A percentile compares a stretch with the other conserved stretches of the same genome.
These are phyloP conservation scores for Carex pumila DNA, from an alignment of 176 grass and related monocot species.

Conservation along the genomic window DNA sequence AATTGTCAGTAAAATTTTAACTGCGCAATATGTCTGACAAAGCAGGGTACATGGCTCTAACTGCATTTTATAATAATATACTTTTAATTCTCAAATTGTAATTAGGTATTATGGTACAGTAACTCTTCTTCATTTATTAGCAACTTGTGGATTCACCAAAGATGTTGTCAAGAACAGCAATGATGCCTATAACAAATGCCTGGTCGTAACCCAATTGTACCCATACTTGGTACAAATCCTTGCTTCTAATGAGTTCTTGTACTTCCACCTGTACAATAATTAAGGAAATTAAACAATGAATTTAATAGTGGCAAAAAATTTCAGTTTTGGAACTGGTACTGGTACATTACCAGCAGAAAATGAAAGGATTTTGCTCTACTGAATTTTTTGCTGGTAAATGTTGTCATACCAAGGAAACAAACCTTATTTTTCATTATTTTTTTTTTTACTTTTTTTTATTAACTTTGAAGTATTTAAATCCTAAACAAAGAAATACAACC, in stretches of 20 bases:
- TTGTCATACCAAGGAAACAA: background rate
- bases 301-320: too few relatives aligned
- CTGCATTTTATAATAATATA: background rate
- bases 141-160: constrained; percentile 89
- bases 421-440: background rate
- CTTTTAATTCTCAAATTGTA: background rate
- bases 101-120: background rate
- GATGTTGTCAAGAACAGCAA: constrained; percentile 88
- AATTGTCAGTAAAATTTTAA: background rate
- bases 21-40: background rate
- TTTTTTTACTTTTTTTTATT: background rate
- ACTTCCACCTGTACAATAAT: constrained; percentile 44
- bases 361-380: background rate
- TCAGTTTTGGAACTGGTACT: too few relatives aligned
- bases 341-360: background rate
- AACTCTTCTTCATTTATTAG: constrained; percentile 29
- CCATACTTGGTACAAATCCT: constrained; percentile 73
- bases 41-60: background rate
- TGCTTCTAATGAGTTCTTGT: constrained; percentile 42
- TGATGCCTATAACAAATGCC: constrained; percentile 72
- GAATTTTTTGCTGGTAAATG: constrained; percentile 1
- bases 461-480: background rate
- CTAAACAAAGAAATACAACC: too few relatives aligned
- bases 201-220: constrained; percentile 71
- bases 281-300: background rate